Conservation (phyloP, 1,139 yeast species). For the Protomyces arabidopsidicola region DNA sequence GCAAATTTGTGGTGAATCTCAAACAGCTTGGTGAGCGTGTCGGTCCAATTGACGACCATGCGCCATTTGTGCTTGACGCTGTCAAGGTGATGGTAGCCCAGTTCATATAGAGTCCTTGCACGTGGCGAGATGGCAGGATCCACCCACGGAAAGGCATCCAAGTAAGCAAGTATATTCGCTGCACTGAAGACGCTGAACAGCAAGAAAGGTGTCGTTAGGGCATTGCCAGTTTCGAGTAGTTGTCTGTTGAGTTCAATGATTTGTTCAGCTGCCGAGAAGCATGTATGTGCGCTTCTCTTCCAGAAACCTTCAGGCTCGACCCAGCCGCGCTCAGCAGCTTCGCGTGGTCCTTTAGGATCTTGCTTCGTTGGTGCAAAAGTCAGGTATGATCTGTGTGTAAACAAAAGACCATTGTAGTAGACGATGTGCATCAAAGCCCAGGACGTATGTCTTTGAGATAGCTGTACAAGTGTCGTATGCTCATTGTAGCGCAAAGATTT, state of each 20-base stretch:
- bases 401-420: conserved; percentile 17
- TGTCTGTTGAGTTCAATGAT: conserved; percentile 16
- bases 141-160: conserved; percentile 21
- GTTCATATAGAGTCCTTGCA: conserved; percentile 6
- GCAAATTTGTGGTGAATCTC: conserved; percentile 20
- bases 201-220: conserved; percentile 14
- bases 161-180: conserved; percentile 13
- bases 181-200: conserved; percentile 19
- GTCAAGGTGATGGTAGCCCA: conserved; percentile 2
- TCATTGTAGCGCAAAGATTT: conserved; percentile 18
- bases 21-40: conserved; percentile 9
- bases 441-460: conserved; percentile 16
- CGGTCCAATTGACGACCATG: conserved; percentile 25
- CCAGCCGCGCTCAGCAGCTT: conserved; percentile 24
- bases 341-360: conserved; percentile 24
- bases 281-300: conserved; percentile 13
- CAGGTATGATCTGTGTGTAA: conserved; percentile 23
- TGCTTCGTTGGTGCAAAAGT: conserved; percentile 23
- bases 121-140: conserved; percentile 15
- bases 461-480: conserved; percentile 13
- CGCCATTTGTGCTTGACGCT: conserved; percentile 14
- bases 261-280: conserved; percentile 18
- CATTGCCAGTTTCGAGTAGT: conserved; percentile 1
- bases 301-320: conserved; percentile 18
- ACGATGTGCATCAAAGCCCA: conserved; percentile 21